Evolutionary conservation across 371 early-diverging fungal species (phyloP).

Genomic region (Polyrhizophydium stewartii): DNA sequence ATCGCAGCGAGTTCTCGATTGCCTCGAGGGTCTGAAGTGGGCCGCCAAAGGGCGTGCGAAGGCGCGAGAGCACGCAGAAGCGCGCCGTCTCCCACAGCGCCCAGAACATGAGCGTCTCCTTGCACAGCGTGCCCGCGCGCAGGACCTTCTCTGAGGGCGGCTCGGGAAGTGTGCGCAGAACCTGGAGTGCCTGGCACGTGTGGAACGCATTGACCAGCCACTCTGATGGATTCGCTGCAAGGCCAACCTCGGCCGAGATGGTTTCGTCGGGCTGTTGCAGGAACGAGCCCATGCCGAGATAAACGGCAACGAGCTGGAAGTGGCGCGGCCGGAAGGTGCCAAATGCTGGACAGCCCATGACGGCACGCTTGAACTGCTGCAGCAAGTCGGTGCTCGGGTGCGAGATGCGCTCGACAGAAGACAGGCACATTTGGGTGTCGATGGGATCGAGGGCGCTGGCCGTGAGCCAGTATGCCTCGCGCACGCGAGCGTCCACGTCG

Average conservation of each 20-base stretch:
- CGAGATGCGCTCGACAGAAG: constrained; percentile 2
- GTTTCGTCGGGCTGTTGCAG: constrained; percentile 10
- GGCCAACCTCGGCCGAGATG: background rate
- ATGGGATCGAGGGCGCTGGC: background rate
- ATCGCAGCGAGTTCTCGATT: constrained; percentile 54
- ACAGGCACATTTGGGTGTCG: constrained; percentile 5
- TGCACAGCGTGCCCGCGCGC: constrained; percentile 15
- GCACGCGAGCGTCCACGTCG: background rate
- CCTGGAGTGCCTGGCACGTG: constrained; percentile 22
- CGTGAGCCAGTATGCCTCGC: background rate
- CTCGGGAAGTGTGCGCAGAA: background rate
- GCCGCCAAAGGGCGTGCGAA: constrained; percentile 72
- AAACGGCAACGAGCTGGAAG: constrained; percentile 20
- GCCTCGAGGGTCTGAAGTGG: constrained; percentile 72
- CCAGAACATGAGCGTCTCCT: constrained; percentile 60
- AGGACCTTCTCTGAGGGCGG: background rate
- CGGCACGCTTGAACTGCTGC: constrained; percentile 1
- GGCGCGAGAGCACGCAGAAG: constrained; percentile 64
- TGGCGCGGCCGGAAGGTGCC: constrained; percentile 31
- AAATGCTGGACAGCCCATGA: constrained; percentile 25
- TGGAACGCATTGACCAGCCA: constrained; percentile 24
- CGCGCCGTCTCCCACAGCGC: constrained; percentile 73
- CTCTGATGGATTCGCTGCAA: background rate
- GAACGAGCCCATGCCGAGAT: constrained; percentile 14
- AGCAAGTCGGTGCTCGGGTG: background rate